A percentile compares a stretch with the other conserved stretches of the same genome.
These are phyloP conservation scores for Cercospora sp. DNA, from an alignment of 2,329 filamentous ascomycete species.

Conservation along the genomic window DNA sequence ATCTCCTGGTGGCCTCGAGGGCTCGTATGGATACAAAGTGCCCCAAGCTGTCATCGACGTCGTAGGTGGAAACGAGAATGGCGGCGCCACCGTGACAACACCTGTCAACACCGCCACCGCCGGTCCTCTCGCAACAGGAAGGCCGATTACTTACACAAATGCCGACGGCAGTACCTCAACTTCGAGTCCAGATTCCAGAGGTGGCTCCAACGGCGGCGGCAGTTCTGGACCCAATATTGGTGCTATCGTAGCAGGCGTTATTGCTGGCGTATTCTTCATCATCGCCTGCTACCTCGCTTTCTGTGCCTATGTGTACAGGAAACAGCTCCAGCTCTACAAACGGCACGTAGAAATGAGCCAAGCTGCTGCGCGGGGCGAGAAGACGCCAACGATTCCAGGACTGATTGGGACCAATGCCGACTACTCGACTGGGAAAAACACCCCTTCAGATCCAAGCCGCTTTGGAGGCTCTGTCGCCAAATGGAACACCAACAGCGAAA, in stretches of 20 bases:
- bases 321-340: slow-evolving; percentile 69
- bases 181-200: slow-evolving; percentile 48
- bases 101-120: slow-evolving; percentile 64
- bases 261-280: slow-evolving; percentile 66
- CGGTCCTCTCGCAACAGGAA: slow-evolving; percentile 70
- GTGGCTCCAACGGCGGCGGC: slow-evolving; percentile 6
- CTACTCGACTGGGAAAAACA: slow-evolving; percentile 16
- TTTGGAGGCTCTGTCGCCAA: slow-evolving; percentile 10
- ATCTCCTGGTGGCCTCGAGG: slow-evolving; percentile 58
- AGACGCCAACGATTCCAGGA: slow-evolving; percentile 34
- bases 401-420: slow-evolving; percentile 30
- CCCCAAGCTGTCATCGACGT: slow-evolving; percentile 62
- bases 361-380: slow-evolving; percentile 40
- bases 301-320: slow-evolving; percentile 71
- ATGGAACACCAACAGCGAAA: slow-evolving; percentile 5
- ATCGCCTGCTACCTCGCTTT: slow-evolving; percentile 67
- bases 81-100: slow-evolving; percentile 67
- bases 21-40: slow-evolving; percentile 67
- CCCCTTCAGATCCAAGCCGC: slow-evolving; percentile 20
- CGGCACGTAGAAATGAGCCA: slow-evolving; percentile 67
- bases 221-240: slow-evolving; percentile 47
- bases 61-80: slow-evolving; percentile 66
- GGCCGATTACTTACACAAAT: slow-evolving; percentile 65
- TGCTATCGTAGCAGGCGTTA: slow-evolving; percentile 58
- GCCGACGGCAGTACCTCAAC: slow-evolving; percentile 45